Percentiles rank a stretch among this genome's conserved stretches.
Evolutionary conservation across 1,139 yeast genomes (phyloP).

Genomic region (Taphrina deformans): DNA sequence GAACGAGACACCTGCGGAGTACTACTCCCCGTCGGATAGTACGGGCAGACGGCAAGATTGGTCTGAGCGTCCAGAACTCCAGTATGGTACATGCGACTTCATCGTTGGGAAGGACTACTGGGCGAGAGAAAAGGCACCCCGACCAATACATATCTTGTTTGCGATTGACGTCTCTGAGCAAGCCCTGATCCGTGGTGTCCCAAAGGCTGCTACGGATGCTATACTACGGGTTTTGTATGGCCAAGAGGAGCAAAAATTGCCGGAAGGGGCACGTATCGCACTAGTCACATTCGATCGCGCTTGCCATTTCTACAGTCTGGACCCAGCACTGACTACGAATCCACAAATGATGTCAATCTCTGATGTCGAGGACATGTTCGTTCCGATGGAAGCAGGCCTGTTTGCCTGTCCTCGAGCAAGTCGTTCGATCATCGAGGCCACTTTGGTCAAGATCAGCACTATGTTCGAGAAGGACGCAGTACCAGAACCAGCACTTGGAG

Average conservation of each 20-base stretch:
- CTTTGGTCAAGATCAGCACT: constrained; percentile 63
- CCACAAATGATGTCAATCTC: constrained; percentile 67
- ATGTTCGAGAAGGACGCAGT: constrained; percentile 50
- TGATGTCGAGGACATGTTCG: constrained; percentile 76
- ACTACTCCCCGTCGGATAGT: constrained; percentile 59
- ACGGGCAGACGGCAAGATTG: constrained; percentile 64
- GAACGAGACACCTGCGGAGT: constrained; percentile 64
- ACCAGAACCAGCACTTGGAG: constrained; percentile 76
- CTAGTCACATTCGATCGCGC: constrained; percentile 75
- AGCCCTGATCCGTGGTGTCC: constrained; percentile 62
- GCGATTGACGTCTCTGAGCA: constrained; percentile 72
- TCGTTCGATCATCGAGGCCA: constrained; percentile 61
- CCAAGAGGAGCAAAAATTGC: constrained; percentile 44
- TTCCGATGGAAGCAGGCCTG: constrained; percentile 74
- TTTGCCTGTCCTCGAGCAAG: constrained; percentile 78
- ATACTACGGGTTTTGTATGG: constrained; percentile 60
- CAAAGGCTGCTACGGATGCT: constrained; percentile 70
- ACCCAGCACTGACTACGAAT: constrained; percentile 51
- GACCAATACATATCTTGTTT: constrained; percentile 69
- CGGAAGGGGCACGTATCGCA: constrained; percentile 57
- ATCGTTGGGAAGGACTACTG: constrained; percentile 74
- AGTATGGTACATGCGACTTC: constrained; percentile 81
- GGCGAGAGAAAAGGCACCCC: constrained; percentile 47
- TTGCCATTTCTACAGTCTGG: constrained; percentile 71
- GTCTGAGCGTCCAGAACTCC: constrained; percentile 69